A percentile compares a stretch with the other conserved stretches of the same genome.
Evolutionary conservation across 495 filamentous ascomycete species (phyloP).

Genomic region (Hamigera avellanea): DNA sequence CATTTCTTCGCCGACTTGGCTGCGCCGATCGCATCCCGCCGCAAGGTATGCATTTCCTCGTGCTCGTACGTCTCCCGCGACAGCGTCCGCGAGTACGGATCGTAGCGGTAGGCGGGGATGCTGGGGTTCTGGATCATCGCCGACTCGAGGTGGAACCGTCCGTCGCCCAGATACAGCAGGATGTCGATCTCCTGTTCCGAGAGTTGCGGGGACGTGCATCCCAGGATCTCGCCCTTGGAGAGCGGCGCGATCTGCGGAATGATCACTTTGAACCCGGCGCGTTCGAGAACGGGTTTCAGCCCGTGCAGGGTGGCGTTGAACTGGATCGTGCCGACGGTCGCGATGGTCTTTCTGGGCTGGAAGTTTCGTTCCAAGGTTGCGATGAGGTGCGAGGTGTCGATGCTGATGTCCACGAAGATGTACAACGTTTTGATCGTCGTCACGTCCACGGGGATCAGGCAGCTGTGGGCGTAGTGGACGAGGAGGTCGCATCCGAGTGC

Average conservation of each 20-base stretch:
- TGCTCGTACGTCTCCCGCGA: conserved; percentile 86
- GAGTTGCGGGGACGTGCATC: conserved; percentile 83
- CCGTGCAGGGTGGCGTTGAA: conserved; percentile 95
- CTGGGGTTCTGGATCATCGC: conserved; percentile 97
- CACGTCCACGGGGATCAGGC: conserved; percentile 88
- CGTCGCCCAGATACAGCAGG: conserved; percentile 90
- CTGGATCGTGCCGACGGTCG: conserved; percentile 93
- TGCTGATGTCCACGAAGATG: conserved; percentile 95
- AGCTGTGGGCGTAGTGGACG: conserved; percentile 95
- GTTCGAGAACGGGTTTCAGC: conserved; percentile 60
- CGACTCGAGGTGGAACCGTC: conserved; percentile 91
- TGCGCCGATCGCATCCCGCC: conserved; percentile 60
- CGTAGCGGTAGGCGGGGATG: conserved; percentile 89
- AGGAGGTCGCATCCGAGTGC: conserved; percentile 90
- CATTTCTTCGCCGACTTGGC: conserved; percentile 73
- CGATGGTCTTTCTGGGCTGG: conserved; percentile 68
- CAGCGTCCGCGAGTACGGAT: conserved; percentile 86
- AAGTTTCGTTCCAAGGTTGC: conserved; percentile 87
- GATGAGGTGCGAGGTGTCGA: conserved; percentile 78
- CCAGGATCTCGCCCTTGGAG: conserved; percentile 87
- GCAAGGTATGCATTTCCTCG: conserved; percentile 72
- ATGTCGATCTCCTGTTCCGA: conserved; percentile 47
- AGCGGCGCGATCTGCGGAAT: conserved; percentile 91
- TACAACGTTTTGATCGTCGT: conserved; percentile 94
- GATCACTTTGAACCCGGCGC: conserved; percentile 67